A percentile compares a stretch with the other conserved stretches of the same genome.
Evolutionary conservation across 1,284 basidiomycete genomes (phyloP).

Genomic region (Ceratobasidium sp.): DNA sequence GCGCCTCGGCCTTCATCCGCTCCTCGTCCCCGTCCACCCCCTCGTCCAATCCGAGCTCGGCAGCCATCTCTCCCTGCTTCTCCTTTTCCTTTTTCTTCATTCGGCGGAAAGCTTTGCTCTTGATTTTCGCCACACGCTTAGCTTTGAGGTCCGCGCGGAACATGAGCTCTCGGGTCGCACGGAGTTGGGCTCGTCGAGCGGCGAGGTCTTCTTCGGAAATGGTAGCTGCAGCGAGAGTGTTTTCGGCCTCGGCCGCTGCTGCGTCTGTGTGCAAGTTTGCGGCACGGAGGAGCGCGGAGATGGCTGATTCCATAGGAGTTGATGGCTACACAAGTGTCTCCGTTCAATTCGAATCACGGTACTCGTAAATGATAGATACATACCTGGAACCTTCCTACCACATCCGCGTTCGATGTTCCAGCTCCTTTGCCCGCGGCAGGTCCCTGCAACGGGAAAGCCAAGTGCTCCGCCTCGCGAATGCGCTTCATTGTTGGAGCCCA

Average conservation of each 20-base stretch:
- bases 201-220: conserved; percentile 72
- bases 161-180: conserved; percentile 90
- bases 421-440: conserved; percentile 56
- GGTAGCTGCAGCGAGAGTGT: conserved; percentile 55
- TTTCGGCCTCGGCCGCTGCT: conserved; percentile 77
- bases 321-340: conserved; percentile 59
- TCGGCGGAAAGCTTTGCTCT: conserved; percentile 91
- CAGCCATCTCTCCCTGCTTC: conserved; percentile 60
- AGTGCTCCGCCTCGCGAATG: conserved; percentile 82
- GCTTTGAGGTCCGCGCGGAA: conserved; percentile 94
- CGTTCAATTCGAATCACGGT: not conserved
- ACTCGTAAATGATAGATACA: not conserved
- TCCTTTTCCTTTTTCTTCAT: conserved; percentile 81
- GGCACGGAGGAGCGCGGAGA: conserved; percentile 75
- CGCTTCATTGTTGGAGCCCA: conserved; percentile 92
- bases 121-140: conserved; percentile 92
- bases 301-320: conserved; percentile 78
- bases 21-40: conserved; percentile 56
- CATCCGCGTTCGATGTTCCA: conserved; percentile 70
- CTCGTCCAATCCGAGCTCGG: conserved; percentile 58
- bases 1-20: conserved; percentile 73
- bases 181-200: conserved; percentile 78
- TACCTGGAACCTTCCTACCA: conserved; percentile 83
- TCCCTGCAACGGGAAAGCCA: conserved; percentile 89
- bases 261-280: conserved; percentile 79